phyloP scores from a whole-genome alignment of 2,329 filamentous ascomycete species.

The Amylocarpus encephaloides region DNA sequence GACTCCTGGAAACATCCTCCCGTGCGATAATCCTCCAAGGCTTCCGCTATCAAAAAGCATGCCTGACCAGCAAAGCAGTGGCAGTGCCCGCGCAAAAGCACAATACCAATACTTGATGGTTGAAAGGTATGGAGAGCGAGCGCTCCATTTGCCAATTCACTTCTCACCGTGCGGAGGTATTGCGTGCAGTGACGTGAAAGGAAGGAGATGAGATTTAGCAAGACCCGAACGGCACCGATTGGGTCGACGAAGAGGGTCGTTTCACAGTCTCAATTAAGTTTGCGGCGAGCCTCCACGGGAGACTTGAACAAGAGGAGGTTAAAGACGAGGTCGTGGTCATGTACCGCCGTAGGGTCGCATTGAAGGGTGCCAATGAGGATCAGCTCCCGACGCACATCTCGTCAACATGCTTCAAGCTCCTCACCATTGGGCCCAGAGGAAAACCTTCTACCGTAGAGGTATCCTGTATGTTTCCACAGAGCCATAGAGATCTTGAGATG shows the following conservation, averaged over 20 bases:
- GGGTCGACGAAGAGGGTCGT: neutral
- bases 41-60: neutral
- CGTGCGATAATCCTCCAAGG: neutral
- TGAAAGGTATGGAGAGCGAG: neutral
- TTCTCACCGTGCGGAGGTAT: neutral
- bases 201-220: neutral
- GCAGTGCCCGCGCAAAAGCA: neutral
- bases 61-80: neutral
- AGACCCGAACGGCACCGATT: neutral
- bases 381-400: constrained; percentile 1
- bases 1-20: neutral
- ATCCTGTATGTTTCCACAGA: neutral
- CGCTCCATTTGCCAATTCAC: no score
- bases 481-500: neutral
- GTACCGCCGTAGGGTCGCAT: neutral
- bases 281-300: constrained; percentile 2
- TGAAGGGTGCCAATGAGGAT: neutral
- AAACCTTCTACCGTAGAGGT: neutral
- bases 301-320: constrained; percentile 2
- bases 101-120: neutral
- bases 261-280: constrained; percentile 1
- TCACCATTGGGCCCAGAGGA: neutral
- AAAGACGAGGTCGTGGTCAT: neutral
- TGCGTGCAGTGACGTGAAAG: neutral
- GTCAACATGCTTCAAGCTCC: constrained; percentile 1